Evolutionary conservation across 306 rosid species (phyloP), one percentile per base, ranked within the genome.

Genomic region (Pyrus betulifolia): DNA sequence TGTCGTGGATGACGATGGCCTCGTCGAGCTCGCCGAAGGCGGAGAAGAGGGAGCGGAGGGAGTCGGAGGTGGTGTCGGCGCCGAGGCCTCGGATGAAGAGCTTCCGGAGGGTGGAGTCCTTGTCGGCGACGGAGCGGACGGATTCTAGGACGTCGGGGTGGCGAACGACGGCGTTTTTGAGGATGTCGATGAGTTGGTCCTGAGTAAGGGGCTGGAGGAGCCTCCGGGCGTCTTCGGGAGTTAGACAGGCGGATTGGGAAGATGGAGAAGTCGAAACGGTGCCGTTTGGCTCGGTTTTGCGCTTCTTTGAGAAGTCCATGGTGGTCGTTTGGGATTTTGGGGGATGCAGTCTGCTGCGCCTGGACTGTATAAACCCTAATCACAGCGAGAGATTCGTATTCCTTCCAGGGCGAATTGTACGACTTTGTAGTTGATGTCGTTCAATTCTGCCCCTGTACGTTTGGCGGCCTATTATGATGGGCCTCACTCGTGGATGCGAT

Each of bases 81-180:
- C 89, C 88, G 12, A 90, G 91, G n/a, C 96, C 96, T 2, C 96
- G 93, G 77, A 90, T 69, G 79, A 90, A 90, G 15, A 90, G 87
- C 81, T 90, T 90, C 2, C 96, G 96, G 78, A 85, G 96, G 21
- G 96, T 64, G 35, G 85, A 60, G 35, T 88, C 93, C 0, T 88
- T 57, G 55, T 88, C 91, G 0, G 87, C 88, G 15, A 84, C 28
- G 33, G 86, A 60, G 4, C 96, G 87, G 12, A 82, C 85, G 54
- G 88, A 76, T 31, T 83, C 67, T 19, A 90, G 91, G 14, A 90
- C 88, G 72, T 90, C 93, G 6, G 77, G 52, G 64, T 90, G 93
- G 73, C 86, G 88, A 0, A 69, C 76, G 52, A 80, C 83, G 57
- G 96, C 93, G 62, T 79, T 82, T 30, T 87, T 87, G 10, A 88